Base-by-base conservation (phyloP, 768 basidiomycete genomes). In the Mycena haematopus region DNA sequence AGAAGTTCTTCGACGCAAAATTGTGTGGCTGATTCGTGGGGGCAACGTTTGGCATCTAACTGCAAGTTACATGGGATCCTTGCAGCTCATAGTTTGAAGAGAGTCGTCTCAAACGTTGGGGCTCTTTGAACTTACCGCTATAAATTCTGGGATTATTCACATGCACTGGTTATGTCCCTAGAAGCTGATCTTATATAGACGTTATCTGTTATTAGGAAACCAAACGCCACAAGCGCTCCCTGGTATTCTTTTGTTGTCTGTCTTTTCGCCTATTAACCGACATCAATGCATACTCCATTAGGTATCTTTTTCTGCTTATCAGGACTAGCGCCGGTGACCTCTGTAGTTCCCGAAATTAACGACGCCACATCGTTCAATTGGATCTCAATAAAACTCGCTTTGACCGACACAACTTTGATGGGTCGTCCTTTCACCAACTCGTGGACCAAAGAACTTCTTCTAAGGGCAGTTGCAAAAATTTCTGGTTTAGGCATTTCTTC, bases 261-360 rank as follows among this genome's bases (percentile, higher is more conserved):
- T 38, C 15, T 22, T 29, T 21, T 40, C 40, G 25, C 38, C 27
- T 17, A 53, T 36, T 57, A 24, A n/a, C 56, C 46, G 55, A 15
- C 17, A 31, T 47, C 55, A 21, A 45, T 25, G 57, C 62, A 42
- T 52, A 29, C 50, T 27, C 63, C 63, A 56, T 65, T 24, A 35
- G 55, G 58, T n/a, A 64, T 51, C 63, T 59, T 51, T 40, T 33
- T 65, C 42, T 19, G 44, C 63, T 60, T 65, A 55, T 64, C 31
- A 4, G 63, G 55, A 44, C 44, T 65, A 65, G 54, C 42, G n/a
- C 40, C 63, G 63, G 63, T 21, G 25, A 52, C 45, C 47, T 31
- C 14, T 46, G n/a, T 60, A 8, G 35, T 65, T 13, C 10, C 63
- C 54, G 54, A 25, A 63, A 42, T n/a, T 38, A 25, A 19, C 24